Base-by-base conservation (phyloP, 495 filamentous ascomycete genomes). In the Penicillium bovifimosum region DNA sequence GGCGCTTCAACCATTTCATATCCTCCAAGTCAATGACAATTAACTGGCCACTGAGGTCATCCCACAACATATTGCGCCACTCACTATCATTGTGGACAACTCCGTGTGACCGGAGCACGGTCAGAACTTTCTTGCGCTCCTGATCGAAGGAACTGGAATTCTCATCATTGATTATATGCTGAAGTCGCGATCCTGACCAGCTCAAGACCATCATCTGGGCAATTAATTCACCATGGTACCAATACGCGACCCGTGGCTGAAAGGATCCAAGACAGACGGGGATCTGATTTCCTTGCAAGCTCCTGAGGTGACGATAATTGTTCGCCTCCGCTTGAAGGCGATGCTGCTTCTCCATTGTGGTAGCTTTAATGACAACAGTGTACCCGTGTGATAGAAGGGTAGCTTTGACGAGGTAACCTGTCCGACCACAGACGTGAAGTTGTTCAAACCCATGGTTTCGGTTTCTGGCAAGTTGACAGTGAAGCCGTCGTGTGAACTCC, bases 201-300 rank as follows among this genome's bases (percentile, higher is more conserved):
- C 20, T 39, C 26, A 48, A 6, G 0, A 28, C 28, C 33, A 48
- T 48, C 45, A 16, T 48, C 14, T 47, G 17, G 9, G 16, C 20
- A 14, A 34, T 47, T 35, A 44, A 32, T 44, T 44, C 27, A 9
- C 41, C 27, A 44, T 44, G 27, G 27, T 47, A 35, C 38, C 38
- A 51, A 42, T 42, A 51, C 5, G 47, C 1, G 24, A 42, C 14
- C 8, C 35, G 34, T 40, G 47, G 52, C 50, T 66, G 52, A 36
- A 69, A 52, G 29, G 41, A 52, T 20, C 71, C 73, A 42, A 75
- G 63, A 38, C 55, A 72, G 10, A 75, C 62, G 7, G 72, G 73
- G 26, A 72, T 52, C 35, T 63, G 24, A 14, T 52, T 50, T 46
- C 72, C 73, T 44, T 76, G 66, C 24, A 74, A 34, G 47, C 55